Evolutionary conservation across 139 green algal species (phyloP).

Genomic region (Volvox africanus): DNA sequence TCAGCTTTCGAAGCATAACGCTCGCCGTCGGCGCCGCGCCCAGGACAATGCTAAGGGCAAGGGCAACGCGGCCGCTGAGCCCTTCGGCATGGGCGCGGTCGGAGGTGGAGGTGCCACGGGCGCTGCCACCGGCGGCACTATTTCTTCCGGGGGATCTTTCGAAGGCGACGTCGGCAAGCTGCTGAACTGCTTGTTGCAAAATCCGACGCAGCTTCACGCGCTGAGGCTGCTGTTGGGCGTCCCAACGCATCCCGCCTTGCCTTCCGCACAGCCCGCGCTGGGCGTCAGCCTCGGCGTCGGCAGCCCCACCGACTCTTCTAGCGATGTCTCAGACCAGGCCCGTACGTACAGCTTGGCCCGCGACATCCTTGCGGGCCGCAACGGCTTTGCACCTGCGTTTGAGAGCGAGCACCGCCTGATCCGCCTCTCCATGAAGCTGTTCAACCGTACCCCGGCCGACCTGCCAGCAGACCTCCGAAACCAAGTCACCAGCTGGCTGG

Average conservation of each 20-base stretch:
- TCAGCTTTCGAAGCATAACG: conserved; percentile 84
- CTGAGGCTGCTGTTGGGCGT: conserved; percentile 72
- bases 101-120: not conserved
- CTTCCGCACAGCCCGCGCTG: conserved; percentile 13
- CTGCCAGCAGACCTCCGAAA: conserved; percentile 75
- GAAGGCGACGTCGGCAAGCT: conserved; percentile 63
- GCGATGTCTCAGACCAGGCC: conserved; percentile 23
- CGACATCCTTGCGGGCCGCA: conserved; percentile 49
- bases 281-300: not conserved
- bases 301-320: not conserved
- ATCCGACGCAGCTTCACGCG: conserved; percentile 68
- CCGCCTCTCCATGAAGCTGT: conserved; percentile 82
- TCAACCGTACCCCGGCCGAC: conserved; percentile 83
- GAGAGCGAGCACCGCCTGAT: conserved; percentile 59
- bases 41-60: conserved; percentile 40
- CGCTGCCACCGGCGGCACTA: not conserved
- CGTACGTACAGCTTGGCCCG: conserved; percentile 51
- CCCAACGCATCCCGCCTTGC: conserved; percentile 66
- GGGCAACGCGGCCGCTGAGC: not conserved
- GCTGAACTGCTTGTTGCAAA: conserved; percentile 64
- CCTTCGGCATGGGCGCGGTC: not conserved
- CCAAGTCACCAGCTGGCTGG: conserved; percentile 69
- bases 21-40: conserved; percentile 64
- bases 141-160: not conserved
- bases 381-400: conserved; percentile 52